Percentiles rank a stretch among this genome's conserved stretches.
Conservation (phyloP, 805 yeast genomes). For the Millerago galiae region DNA sequence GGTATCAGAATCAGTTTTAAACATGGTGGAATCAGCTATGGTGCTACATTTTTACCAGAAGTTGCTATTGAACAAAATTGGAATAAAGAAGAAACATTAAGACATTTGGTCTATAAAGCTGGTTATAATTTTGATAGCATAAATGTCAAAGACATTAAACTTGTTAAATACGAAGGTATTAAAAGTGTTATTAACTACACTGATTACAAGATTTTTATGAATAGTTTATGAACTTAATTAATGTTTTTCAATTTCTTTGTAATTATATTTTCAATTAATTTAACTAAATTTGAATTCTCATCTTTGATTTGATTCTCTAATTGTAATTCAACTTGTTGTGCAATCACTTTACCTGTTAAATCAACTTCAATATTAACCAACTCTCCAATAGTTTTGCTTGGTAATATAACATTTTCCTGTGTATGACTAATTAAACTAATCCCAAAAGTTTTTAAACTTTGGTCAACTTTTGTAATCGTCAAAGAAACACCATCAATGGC, state of each 20-base stretch:
- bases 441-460: constrained; percentile 48
- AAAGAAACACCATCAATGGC: constrained; percentile 90
- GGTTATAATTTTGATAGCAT: constrained; percentile 35
- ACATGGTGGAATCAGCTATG: constrained; percentile 32
- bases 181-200: constrained; percentile 37
- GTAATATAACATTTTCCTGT: constrained; percentile 71
- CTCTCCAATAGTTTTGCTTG: constrained; percentile 56
- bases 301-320: constrained; percentile 48
- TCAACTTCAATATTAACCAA: constrained; percentile 91
- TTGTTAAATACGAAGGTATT: constrained; percentile 51
- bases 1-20: constrained; percentile 64
- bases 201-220: constrained; percentile 27
- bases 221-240: background rate
- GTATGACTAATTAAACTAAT: constrained; percentile 92
- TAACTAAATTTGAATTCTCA: constrained; percentile 42
- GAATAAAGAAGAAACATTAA: constrained; percentile 66
- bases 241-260: constrained; percentile 31
- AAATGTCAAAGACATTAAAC: constrained; percentile 32
- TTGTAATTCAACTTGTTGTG: constrained; percentile 66
- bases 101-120: constrained; percentile 68
- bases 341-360: constrained; percentile 85
- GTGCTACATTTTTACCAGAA: constrained; percentile 85
- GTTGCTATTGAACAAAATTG: constrained; percentile 87
- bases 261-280: constrained; percentile 41
- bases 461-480: constrained; percentile 78